Evolutionary conservation across 2,329 filamentous ascomycete genomes (phyloP).

Genomic region (Hymenoscyphus linearis): DNA sequence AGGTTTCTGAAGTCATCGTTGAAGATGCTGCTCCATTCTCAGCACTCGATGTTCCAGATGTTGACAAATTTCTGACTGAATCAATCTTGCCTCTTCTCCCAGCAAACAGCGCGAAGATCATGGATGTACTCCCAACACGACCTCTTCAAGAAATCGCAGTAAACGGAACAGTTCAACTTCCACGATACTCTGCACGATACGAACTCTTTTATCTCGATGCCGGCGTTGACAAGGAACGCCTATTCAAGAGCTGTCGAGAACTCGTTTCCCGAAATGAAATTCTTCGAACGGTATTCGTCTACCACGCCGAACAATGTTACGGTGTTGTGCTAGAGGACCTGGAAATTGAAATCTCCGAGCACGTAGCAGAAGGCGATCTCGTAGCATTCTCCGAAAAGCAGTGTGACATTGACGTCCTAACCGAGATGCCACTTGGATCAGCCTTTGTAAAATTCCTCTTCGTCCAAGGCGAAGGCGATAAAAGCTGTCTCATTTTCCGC

Average conservation of each 20-base stretch:
- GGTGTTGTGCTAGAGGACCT: conserved; percentile 35
- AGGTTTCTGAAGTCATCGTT: conserved; percentile 13
- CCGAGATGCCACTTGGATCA: conserved; percentile 35
- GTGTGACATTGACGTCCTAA: conserved; percentile 33
- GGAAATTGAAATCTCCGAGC: conserved; percentile 27
- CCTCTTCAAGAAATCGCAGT: conserved; percentile 39
- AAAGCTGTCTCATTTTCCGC: conserved; percentile 36
- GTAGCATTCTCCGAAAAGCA: conserved; percentile 30
- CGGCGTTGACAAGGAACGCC: conserved; percentile 24
- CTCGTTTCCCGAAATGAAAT: conserved; percentile 34
- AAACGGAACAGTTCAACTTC: conserved; percentile 34
- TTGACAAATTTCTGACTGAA: conserved; percentile 32
- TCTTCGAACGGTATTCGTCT: conserved; percentile 35
- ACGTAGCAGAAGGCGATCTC: conserved; percentile 28
- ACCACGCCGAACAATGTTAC: conserved; percentile 32
- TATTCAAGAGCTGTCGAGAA: conserved; percentile 29
- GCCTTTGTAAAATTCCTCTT: conserved; percentile 33
- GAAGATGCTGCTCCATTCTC: conserved; percentile 34
- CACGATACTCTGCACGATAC: conserved; percentile 37
- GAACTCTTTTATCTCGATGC: conserved; percentile 32
- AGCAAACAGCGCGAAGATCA: conserved; percentile 34
- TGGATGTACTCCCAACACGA: conserved; percentile 36
- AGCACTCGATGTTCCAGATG: conserved; percentile 31
- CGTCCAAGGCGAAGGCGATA: conserved; percentile 20
- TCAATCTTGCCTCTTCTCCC: conserved; percentile 34